A percentile compares a stretch with the other conserved stretches of the same genome.
Evolutionary conservation across 2,329 filamentous ascomycete species (phyloP).

Genomic region (Waltergamsia citrina): DNA sequence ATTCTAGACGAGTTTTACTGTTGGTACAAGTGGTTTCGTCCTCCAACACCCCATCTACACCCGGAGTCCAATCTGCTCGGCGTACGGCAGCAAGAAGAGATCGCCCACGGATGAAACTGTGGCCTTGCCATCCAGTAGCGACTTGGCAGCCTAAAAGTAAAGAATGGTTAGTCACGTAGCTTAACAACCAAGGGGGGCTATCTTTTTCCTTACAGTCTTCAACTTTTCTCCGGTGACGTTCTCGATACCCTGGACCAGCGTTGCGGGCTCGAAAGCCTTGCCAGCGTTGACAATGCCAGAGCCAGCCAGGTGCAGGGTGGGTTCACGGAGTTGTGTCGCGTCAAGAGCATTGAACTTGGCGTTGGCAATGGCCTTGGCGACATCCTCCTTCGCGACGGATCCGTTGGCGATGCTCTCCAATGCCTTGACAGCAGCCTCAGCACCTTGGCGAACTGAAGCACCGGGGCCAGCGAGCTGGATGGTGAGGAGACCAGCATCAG

Average conservation of each 20-base stretch:
- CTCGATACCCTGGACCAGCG: conserved; percentile 70
- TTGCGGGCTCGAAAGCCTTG: conserved; percentile 75
- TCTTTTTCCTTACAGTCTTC: conserved; percentile 59
- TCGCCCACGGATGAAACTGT: conserved; percentile 87
- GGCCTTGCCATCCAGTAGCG: conserved; percentile 79
- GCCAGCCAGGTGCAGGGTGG: conserved; percentile 75
- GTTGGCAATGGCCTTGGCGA: conserved; percentile 83
- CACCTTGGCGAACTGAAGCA: conserved; percentile 61
- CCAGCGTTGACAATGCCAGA: conserved; percentile 72
- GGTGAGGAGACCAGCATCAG: conserved; percentile 83
- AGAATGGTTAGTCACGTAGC: conserved; percentile 13
- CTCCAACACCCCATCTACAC: conserved; percentile 55
- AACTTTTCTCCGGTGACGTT: conserved; percentile 75
- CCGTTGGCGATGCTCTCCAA: conserved; percentile 75
- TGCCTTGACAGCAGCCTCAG: conserved; percentile 67
- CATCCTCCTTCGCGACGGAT: conserved; percentile 69
- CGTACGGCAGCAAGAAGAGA: conserved; percentile 81
- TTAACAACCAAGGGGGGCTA: neutral
- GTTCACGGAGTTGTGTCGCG: conserved; percentile 65
- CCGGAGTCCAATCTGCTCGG: conserved; percentile 86
- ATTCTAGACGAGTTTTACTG: conserved; percentile 30
- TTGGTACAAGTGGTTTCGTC: conserved; percentile 31
- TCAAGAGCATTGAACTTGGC: conserved; percentile 91
- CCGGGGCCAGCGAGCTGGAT: conserved; percentile 73
- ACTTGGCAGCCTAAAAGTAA: conserved; percentile 75